Evolutionary conservation across 2,329 filamentous ascomycete species (phyloP), one percentile per base, ranked within the genome.

Genomic region (Phoma sp.): DNA sequence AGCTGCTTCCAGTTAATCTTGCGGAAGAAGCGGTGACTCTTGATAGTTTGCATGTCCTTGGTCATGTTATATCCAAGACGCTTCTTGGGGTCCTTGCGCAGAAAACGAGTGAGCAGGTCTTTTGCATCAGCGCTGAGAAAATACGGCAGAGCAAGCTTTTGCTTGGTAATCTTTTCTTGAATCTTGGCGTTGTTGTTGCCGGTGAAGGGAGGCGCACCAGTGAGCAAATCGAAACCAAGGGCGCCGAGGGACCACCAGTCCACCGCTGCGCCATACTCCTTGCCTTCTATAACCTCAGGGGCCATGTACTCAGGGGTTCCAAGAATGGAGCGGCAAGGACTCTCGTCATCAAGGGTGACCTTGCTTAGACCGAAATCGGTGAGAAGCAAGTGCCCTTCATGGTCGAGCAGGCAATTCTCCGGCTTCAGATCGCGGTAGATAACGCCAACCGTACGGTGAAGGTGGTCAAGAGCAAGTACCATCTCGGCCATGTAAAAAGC

Each of bases 401-500:
- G 81, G 73, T 99, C 95, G 9, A 99, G 81, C 22, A 99, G 88
- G 70, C 94, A 98, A 75, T 99, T 99, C 76, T 99, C 95, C 0
- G 95, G 95, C 81, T 99, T 99, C 55, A 99, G 83, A 72, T 99
- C 95, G 58, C 95, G 91, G 77, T 99, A 99, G 61, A 99, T 89
- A 44, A 99, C 93, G 15, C 95, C 94, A 21, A 98, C 86, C 60
- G 89, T 92, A 65, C 90, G 88, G 78, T 99, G 95, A 24, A 99
- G 84, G 76, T 99, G 93, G 74, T 94, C 91, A 41, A 99, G 85
- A 27, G 95, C 96, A 22, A 99, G 85, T 4, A 96, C 87, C 87
- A 99, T 96, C 78, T 99, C 93, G 0, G 92, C 96, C 91, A 98
- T 96, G 83, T 99, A 99, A 76, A 98, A 99, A 1, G 93, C 91